Base-by-base conservation (phyloP, 768 basidiomycete species). In the Phaeotremella fagi region DNA sequence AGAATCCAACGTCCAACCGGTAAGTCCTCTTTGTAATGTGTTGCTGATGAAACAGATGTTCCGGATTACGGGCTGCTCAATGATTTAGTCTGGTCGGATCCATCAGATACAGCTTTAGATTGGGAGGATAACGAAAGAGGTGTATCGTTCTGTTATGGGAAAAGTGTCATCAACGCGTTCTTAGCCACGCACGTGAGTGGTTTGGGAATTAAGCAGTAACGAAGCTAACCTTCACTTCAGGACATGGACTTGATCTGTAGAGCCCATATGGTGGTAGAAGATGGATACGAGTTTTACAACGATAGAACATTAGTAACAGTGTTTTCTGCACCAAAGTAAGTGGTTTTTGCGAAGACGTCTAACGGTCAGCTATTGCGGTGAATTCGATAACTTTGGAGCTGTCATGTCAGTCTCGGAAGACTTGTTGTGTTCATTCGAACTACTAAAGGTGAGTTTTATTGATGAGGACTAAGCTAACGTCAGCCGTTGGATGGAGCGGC, bases 51-150 rank as follows among this genome's bases (percentile, higher is more conserved):
- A 33, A 3, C 48, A 74, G 95, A 98, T 71, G 95, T 99, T 23
- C 95, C 95, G 18, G 95, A 99, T 77, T 98, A 90, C 68, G 95
- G 95, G 35, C 82, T 98, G 20, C 80, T 99, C 56, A 98, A 98
- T 66, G 95, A 99, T 77, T 79, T 99, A 23, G 78, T 99, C 48
- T 99, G 95, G 95, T 90, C 88, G 24, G 95, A 99, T 77, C 95
- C 95, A 33, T 91, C 88, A 36, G 95, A 99, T 73, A 95, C 94
- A 11, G 92, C 95, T 16, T 71, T 89, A 46, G 95, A 98, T 70
- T 99, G 95, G 95, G 95, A 98, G 77, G 95, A 99, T 74, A 99
- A 98, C 75, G 95, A 99, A 75, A 81, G 95, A 48, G 95, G 95
- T 16, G 95, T 99, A 56, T 95, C 90, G 73, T 99, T 92, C 78